These are phyloP conservation scores for Cryptococcus deneoformans DNA, from an alignment of 1,284 basidiomycete genomes.

Conservation along the genomic window DNA sequence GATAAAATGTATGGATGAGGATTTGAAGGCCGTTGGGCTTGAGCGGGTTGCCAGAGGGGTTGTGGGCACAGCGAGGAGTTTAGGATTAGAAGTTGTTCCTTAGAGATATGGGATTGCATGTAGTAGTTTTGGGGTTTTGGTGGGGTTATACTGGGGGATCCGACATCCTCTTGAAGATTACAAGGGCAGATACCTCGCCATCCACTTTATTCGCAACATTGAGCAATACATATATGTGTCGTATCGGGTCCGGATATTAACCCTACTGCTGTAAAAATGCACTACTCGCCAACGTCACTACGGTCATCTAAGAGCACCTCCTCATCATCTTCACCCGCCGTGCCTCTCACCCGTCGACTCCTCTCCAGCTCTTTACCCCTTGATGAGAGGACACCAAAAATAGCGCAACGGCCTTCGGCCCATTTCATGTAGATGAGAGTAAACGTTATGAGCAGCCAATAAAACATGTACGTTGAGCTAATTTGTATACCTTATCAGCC, in stretches of 20 bases:
- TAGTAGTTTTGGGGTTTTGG: no score
- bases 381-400: slow-evolving; percentile 29
- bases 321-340: slow-evolving; percentile 11
- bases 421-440: slow-evolving; percentile 65
- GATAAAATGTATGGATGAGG: slow-evolving; percentile 89
- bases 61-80: slow-evolving; percentile 75
- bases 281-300: slow-evolving; percentile 10
- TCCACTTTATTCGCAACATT: no score
- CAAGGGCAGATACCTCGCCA: no score
- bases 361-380: slow-evolving; percentile 25
- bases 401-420: slow-evolving; percentile 44
- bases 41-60: slow-evolving; percentile 85
- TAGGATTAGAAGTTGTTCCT: slow-evolving; percentile 84
- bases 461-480: slow-evolving; percentile 60
- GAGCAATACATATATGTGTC: no score
- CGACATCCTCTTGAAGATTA: no score
- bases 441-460: slow-evolving; percentile 66
- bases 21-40: slow-evolving; percentile 75
- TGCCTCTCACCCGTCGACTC: slow-evolving; percentile 10
- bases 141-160: no score
- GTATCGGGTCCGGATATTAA: no score
- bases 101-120: slow-evolving; percentile 39
- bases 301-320: slow-evolving; percentile 16
- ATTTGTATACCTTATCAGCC: not conserved
- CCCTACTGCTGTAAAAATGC: no score